Percentiles rank a stretch among this genome's conserved stretches.
Conservation (phyloP, 169 alveolate genomes). For the Eimeria sp. region DNA sequence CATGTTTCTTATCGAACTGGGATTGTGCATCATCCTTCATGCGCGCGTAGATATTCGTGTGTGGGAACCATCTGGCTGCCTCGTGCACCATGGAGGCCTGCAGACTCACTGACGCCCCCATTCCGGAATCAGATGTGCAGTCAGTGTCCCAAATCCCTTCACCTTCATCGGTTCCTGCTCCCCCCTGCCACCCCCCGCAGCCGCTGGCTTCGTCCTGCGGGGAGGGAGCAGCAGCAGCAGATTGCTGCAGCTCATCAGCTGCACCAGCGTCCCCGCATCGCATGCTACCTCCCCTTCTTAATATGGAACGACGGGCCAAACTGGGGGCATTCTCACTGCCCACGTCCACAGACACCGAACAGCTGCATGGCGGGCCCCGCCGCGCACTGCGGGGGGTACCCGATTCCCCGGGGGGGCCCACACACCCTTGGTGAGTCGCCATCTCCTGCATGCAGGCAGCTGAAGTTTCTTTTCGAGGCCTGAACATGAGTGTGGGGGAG, state of each 20-base stretch:
- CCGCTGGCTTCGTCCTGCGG: not conserved
- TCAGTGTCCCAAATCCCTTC: constrained; percentile 1
- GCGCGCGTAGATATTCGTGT: constrained; percentile 29
- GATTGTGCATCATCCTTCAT: constrained; percentile 39
- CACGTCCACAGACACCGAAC: not conserved
- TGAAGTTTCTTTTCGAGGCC: not conserved
- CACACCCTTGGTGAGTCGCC: not conserved
- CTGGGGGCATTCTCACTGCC: not conserved
- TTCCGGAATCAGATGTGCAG: not conserved
- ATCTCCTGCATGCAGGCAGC: not conserved
- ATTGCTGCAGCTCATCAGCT: not conserved
- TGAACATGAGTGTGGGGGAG: not conserved
- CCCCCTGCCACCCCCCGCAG: not conserved
- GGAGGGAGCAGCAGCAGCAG: not conserved
- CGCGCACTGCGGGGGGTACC: not conserved
- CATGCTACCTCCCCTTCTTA: not conserved
- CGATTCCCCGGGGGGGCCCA: not conserved
- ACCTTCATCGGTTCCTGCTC: not conserved
- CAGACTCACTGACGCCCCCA: not conserved
- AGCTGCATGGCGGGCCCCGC: not conserved
- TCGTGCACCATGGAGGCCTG: constrained; percentile 39
- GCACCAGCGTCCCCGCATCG: not conserved
- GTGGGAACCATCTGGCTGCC: constrained; percentile 65
- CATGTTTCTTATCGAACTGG: constrained; percentile 32
- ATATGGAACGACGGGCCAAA: not conserved